Evolutionary conservation across 2,329 filamentous ascomycete genomes (phyloP).

Genomic region (Pleomassaria siparia): DNA sequence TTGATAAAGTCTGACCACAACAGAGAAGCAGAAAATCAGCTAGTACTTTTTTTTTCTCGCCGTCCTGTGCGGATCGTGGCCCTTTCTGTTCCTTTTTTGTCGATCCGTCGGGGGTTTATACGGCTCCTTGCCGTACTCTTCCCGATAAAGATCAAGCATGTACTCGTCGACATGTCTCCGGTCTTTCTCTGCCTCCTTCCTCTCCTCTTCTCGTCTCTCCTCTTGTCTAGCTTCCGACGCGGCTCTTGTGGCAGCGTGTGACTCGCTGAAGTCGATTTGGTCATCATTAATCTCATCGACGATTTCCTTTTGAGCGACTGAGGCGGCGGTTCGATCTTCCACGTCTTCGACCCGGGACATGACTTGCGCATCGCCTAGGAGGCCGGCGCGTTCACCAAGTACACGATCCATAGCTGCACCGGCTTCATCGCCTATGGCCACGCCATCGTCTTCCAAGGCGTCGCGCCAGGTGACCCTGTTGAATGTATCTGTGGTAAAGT

Average conservation of each 20-base stretch:
- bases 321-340: conserved; percentile 87
- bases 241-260: conserved; percentile 27
- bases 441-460: conserved; percentile 58
- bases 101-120: conserved; percentile 35
- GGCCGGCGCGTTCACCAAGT: conserved; percentile 66
- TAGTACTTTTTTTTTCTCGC: conserved; percentile 22
- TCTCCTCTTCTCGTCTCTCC: conserved; percentile 17
- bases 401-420: conserved; percentile 85
- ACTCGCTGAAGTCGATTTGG: conserved; percentile 45
- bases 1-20: too few relatives aligned
- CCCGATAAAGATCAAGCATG: conserved; percentile 32
- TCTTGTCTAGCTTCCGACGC: conserved; percentile 19
- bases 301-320: conserved; percentile 84
- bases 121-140: conserved; percentile 37
- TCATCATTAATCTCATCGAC: conserved; percentile 57
- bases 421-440: conserved; percentile 60
- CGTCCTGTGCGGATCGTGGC: conserved; percentile 34
- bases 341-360: conserved; percentile 89
- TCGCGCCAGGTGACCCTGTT: conserved; percentile 73
- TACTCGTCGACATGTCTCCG: conserved; percentile 40
- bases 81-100: conserved; percentile 34
- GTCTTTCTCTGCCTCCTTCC: conserved; percentile 9
- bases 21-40: too few relatives aligned
- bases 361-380: conserved; percentile 60
- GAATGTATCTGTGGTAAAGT: conserved; percentile 96